Base-by-base conservation (phyloP, 2,329 filamentous ascomycete species). In the Phaeosphaeriaceae sp. region DNA sequence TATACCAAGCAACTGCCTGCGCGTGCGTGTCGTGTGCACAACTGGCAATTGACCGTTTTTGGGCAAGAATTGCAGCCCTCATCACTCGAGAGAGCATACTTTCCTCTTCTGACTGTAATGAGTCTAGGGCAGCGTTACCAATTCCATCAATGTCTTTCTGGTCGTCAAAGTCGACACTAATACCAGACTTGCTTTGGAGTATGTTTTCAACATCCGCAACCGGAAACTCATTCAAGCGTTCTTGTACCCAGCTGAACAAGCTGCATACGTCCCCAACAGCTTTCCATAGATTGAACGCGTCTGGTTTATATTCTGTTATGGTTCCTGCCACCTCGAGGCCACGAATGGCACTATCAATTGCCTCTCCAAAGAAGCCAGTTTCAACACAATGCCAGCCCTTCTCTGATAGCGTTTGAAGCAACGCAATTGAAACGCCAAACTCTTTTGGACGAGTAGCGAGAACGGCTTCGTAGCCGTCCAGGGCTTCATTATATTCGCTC, bases 211-310 rank as follows among this genome's bases (percentile, higher is more conserved):
- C 74, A 0, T 81, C 68, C 0, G 81, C 73, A 0, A 77, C 67
- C 0, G 92, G 90, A 30, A 94, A 83, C 6, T 86, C 79, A 1
- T 75, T 69, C 2, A 86, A 74, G 36, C 85, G 86, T 36, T 84
- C 83, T 63, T 93, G 90, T 1, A 95, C 84, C 65, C 83, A 88
- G 0, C 89, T 88, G 65, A 95, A 97, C 0, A 96, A 75, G 1
- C 90, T 86, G 70, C 89, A 96, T 4, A 92, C 89, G 76, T 97
- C 94, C 4, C 88, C 94, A 6, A 97, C 80, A 5, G 88, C 86
- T 72, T 95, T 97, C 94, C 95, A 99, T 46, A 96, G 83, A 69
- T 97, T 99, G 77, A 97, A 97, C 0, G 90, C 88, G 42, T 87
- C 81, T 4, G 83, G 77, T 38, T 87, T 83, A 35, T 80, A 79